A percentile compares a stretch with the other conserved stretches of the same genome.
Conservation (phyloP, 2,329 filamentous ascomycete species). For the Simplicillium sp. region DNA sequence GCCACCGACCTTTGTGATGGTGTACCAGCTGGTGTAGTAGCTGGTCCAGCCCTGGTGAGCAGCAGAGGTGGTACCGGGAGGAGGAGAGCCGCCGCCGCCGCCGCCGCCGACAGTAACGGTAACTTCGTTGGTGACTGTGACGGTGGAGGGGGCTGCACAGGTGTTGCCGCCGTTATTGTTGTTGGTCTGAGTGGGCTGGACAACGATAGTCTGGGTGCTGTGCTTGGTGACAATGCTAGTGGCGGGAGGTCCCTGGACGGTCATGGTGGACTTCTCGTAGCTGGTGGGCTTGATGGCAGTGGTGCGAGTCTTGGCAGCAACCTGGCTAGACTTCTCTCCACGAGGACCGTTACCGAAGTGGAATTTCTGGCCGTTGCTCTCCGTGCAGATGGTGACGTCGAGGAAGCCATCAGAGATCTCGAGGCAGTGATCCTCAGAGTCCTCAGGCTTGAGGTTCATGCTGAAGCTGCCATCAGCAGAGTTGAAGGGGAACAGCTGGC, state of each 20-base stretch:
- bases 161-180: not conserved
- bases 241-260: too few relatives aligned
- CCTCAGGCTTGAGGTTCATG: slow-evolving; percentile 33
- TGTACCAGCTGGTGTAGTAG: not conserved
- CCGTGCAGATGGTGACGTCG: slow-evolving; percentile 31
- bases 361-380: slow-evolving; percentile 18
- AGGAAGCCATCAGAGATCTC: slow-evolving; percentile 32
- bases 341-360: not conserved
- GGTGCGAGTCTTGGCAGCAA: too few relatives aligned
- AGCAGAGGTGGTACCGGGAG: not conserved
- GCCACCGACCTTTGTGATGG: not conserved
- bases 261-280: too few relatives aligned
- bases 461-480: slow-evolving; percentile 30
- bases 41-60: not conserved
- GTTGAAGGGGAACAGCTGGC: slow-evolving; percentile 36
- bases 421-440: slow-evolving; percentile 29
- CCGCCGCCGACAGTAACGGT: slow-evolving; percentile 1
- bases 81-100: not conserved
- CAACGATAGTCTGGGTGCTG: too few relatives aligned
- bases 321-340: not conserved
- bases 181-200: not conserved
- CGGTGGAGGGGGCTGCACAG: not conserved
- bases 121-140: slow-evolving; percentile 4
- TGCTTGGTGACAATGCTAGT: too few relatives aligned
- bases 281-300: too few relatives aligned